phyloP scores from a whole-genome alignment of 345 rosid genomes.

The Atalantia buxifolia region DNA sequence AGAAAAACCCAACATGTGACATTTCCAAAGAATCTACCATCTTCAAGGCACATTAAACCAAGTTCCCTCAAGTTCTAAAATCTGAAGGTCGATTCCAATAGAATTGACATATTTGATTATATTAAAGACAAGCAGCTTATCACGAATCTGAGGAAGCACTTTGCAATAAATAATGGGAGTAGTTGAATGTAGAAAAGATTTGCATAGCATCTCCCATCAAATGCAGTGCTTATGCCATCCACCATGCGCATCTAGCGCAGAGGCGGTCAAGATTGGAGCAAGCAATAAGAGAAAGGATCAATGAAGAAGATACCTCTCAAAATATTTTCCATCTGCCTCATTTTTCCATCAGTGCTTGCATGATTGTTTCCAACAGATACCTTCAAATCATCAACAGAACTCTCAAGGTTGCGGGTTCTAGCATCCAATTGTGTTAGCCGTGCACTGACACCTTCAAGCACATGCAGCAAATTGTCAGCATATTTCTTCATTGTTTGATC shows the following conservation, averaged over 20 bases:
- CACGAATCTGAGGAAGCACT: not conserved
- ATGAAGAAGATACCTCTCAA: constrained; percentile 55
- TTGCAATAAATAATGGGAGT: not conserved
- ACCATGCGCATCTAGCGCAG: not conserved
- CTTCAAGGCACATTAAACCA: not conserved
- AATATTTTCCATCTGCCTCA: constrained; percentile 83
- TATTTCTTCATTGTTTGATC: constrained; percentile 74
- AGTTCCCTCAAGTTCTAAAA: not conserved
- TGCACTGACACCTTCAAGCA: constrained; percentile 68
- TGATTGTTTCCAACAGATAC: constrained; percentile 71
- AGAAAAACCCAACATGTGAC: not conserved
- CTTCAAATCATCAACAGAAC: constrained; percentile 79
- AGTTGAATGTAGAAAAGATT: not conserved
- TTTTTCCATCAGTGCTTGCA: constrained; percentile 74
- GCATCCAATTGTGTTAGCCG: constrained; percentile 80
- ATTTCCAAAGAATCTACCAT: not conserved
- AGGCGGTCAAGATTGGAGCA: not conserved
- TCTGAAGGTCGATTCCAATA: not conserved
- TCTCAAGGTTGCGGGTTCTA: constrained; percentile 65
- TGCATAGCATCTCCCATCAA: not conserved
- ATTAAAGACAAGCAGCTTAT: not conserved
- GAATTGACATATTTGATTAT: not conserved
- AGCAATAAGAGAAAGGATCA: not conserved
- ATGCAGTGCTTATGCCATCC: not conserved
- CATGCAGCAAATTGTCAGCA: constrained; percentile 62